Conservation (phyloP, 2,329 filamentous ascomycete species). For the Drechslerella coelobrocha region DNA sequence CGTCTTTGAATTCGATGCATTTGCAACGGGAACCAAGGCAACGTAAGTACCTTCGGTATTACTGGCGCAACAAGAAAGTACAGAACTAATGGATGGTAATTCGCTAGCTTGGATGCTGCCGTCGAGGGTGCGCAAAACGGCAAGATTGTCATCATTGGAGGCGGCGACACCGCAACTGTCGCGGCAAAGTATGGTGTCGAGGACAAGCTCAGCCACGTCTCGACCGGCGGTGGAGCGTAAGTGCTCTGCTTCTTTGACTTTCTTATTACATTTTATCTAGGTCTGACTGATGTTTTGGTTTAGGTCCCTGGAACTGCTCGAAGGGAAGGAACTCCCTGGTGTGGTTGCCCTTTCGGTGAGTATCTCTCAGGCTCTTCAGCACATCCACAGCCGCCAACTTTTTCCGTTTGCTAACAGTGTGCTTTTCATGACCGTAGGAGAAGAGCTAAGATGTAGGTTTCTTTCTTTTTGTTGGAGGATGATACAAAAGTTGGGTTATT, state of each 20-base stretch:
- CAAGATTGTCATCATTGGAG: slow-evolving; percentile 97
- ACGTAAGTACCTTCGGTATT: slow-evolving; percentile 17
- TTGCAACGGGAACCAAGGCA: slow-evolving; percentile 88
- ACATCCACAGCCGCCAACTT: background rate
- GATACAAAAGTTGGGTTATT: background rate
- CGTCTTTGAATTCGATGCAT: slow-evolving; percentile 96
- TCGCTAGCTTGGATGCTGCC: slow-evolving; percentile 76
- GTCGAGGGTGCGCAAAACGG: slow-evolving; percentile 80
- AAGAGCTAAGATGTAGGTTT: slow-evolving; percentile 44
- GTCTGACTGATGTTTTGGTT: slow-evolving; percentile 29
- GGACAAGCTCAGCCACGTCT: slow-evolving; percentile 97
- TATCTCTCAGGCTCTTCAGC: background rate
- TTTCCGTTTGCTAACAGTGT: slow-evolving; percentile 1
- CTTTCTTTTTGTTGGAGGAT: slow-evolving; percentile 1
- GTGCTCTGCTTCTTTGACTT: slow-evolving; percentile 33
- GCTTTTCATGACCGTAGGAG: slow-evolving; percentile 18
- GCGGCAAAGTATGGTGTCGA: slow-evolving; percentile 96
- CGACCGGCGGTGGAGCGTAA: slow-evolving; percentile 86
- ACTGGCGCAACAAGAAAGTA: background rate
- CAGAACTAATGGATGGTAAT: no score
- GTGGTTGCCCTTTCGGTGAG: slow-evolving; percentile 79
- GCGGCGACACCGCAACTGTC: slow-evolving; percentile 96
- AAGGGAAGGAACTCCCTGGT: slow-evolving; percentile 97
- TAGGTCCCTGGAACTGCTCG: slow-evolving; percentile 83
- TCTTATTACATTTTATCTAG: slow-evolving; percentile 1